These are phyloP conservation scores for Globisporangium sylvaticum DNA, from an alignment of 352 stramenopile species.

Conservation along the genomic window DNA sequence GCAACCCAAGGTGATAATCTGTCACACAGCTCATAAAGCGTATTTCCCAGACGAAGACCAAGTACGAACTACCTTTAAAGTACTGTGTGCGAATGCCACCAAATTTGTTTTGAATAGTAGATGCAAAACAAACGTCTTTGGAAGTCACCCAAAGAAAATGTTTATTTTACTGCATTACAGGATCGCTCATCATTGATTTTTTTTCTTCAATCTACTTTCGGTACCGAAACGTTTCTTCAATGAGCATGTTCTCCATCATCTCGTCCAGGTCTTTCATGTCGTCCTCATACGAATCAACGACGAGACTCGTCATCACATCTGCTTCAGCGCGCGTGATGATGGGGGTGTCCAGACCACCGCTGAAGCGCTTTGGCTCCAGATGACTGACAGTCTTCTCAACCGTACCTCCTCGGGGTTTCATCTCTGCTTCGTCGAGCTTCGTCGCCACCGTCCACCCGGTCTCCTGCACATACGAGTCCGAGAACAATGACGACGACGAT, in stretches of 20 bases:
- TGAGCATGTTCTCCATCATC: slow-evolving; percentile 14
- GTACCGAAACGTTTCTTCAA: slow-evolving; percentile 6
- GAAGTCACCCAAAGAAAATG: no score
- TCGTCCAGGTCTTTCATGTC: slow-evolving; percentile 1
- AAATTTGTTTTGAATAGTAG: no score
- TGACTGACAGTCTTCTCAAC: neutral
- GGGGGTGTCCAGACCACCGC: neutral
- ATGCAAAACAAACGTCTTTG: no score
- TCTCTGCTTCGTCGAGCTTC: neutral
- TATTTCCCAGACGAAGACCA: no score
- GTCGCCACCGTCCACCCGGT: neutral
- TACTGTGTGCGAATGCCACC: no score
- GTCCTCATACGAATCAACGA: neutral
- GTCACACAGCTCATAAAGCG: no score
- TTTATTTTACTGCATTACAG: no score
- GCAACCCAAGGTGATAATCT: no score
- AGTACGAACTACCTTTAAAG: no score
- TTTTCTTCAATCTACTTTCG: neutral
- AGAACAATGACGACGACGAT: neutral
- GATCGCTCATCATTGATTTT: no score
- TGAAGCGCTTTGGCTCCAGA: neutral
- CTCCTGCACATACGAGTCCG: neutral
- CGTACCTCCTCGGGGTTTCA: neutral
- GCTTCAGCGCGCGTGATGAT: neutral
- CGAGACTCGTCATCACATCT: slow-evolving; percentile 4